Conservation (phyloP, 371 early-diverging fungal genomes). For the Polyrhizophydium stewartii region DNA sequence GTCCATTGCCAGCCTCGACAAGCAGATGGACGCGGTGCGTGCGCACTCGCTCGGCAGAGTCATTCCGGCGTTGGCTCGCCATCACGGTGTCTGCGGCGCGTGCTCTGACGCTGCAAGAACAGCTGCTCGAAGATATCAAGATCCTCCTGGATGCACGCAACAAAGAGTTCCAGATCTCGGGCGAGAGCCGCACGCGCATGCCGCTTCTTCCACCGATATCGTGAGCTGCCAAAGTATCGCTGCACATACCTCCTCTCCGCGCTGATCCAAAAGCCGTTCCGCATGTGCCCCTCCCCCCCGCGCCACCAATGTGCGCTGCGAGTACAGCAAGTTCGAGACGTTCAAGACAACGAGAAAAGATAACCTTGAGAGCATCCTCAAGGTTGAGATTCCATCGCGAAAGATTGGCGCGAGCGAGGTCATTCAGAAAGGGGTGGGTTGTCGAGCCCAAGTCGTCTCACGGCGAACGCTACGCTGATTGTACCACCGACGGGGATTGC, state of each 20-base stretch:
- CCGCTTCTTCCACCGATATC: constrained; percentile 23
- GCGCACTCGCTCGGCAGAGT: no score
- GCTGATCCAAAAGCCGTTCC: no score
- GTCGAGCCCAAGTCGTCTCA: no score
- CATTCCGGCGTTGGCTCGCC: no score
- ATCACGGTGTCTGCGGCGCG: no score
- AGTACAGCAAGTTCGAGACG: constrained; percentile 26
- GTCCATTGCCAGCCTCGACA: constrained; percentile 33
- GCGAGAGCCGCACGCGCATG: constrained; percentile 10
- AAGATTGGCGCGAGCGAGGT: constrained; percentile 8
- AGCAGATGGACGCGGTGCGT: constrained; percentile 39
- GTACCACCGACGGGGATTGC: neutral
- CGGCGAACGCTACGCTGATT: neutral
- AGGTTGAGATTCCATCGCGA: constrained; percentile 27
- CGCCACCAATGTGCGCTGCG: no score
- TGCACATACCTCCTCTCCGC: no score
- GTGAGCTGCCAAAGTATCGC: no score
- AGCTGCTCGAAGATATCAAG: constrained; percentile 37
- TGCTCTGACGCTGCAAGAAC: no score
- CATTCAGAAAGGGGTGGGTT: constrained; percentile 10
- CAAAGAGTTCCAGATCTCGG: constrained; percentile 33
- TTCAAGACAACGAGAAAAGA: constrained; percentile 30
- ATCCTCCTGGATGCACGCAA: constrained; percentile 25
- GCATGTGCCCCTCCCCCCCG: no score
- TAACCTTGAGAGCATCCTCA: constrained; percentile 24